These are phyloP conservation scores for Croton laevigatus DNA, from an alignment of 441 rosid species.

Conservation along the genomic window DNA sequence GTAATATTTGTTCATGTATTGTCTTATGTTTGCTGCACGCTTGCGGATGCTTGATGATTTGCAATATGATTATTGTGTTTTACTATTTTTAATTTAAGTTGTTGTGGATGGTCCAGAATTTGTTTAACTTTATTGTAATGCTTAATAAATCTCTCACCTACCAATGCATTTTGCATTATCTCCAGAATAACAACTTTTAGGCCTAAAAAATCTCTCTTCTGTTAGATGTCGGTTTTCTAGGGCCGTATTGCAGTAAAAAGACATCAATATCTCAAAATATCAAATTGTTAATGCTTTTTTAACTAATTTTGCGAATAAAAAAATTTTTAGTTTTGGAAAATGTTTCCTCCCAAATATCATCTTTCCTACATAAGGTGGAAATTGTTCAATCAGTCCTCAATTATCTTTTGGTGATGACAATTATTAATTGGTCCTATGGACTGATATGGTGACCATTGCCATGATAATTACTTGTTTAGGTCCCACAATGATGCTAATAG, in stretches of 20 bases:
- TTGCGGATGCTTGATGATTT: background rate
- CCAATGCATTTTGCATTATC: background rate
- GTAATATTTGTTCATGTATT: background rate
- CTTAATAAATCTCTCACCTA: constrained; percentile 23
- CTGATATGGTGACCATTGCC: background rate
- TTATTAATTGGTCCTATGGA: constrained; percentile 19
- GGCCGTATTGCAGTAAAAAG: constrained; percentile 16
- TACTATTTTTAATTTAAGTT: constrained; percentile 10
- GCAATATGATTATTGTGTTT: constrained; percentile 1
- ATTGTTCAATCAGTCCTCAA: constrained; percentile 7
- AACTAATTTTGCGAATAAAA: constrained; percentile 9
- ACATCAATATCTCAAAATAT: background rate
- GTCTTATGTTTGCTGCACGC: background rate
- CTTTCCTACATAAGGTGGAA: constrained; percentile 31
- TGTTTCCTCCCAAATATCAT: constrained; percentile 16
- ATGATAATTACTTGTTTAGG: constrained; percentile 19
- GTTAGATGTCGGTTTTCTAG: background rate
- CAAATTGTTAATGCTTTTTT: constrained; percentile 8
- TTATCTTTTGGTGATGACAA: constrained; percentile 16
- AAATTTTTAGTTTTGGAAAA: background rate
- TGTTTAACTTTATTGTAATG: constrained; percentile 9
- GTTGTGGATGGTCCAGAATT: constrained; percentile 24
- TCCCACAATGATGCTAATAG: constrained; percentile 15
- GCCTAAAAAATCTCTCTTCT: constrained; percentile 13
- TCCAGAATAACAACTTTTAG: constrained; percentile 21